Evolutionary conservation across 345 rosid species (phyloP).

Genomic region (Eucalyptus marginata): DNA sequence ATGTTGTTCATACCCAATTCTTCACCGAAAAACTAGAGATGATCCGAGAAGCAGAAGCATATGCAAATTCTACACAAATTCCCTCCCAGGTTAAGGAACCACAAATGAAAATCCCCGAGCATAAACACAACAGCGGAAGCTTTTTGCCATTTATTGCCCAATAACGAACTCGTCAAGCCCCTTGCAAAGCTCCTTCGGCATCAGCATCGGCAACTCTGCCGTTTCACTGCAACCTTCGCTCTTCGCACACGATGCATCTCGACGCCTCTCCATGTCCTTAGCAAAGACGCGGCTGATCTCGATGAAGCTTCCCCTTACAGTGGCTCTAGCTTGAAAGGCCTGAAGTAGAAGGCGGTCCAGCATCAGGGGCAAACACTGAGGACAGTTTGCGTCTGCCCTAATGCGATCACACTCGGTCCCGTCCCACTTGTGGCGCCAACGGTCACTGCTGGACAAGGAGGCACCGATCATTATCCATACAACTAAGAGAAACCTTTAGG

Average conservation of each 20-base stretch:
- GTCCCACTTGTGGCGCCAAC: constrained; percentile 23
- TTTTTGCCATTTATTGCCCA: constrained; percentile 83
- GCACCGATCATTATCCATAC: not conserved
- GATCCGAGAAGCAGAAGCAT: not conserved
- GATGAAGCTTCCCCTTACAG: constrained; percentile 62
- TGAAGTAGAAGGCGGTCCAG: constrained; percentile 69
- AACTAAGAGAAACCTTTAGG: too few relatives aligned
- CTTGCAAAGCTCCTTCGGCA: constrained; percentile 71
- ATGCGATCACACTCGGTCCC: constrained; percentile 44
- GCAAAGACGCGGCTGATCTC: constrained; percentile 56
- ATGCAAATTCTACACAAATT: not conserved
- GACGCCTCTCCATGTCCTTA: not conserved
- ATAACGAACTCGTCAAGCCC: constrained; percentile 74
- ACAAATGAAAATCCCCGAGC: not conserved
- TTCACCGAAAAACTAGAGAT: too few relatives aligned
- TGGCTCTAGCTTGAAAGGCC: constrained; percentile 70
- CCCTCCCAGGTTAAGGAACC: too few relatives aligned
- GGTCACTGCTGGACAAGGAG: not conserved
- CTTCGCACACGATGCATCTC: not conserved
- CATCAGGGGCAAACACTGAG: constrained; percentile 70
- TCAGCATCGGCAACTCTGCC: constrained; percentile 39
- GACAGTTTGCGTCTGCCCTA: constrained; percentile 65
- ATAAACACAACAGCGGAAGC: constrained; percentile 19
- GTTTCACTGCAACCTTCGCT: not conserved
- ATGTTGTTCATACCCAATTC: too few relatives aligned